Evolutionary conservation across 257 asterid species (phyloP).

Genomic region (Ligustrum vulgare): DNA sequence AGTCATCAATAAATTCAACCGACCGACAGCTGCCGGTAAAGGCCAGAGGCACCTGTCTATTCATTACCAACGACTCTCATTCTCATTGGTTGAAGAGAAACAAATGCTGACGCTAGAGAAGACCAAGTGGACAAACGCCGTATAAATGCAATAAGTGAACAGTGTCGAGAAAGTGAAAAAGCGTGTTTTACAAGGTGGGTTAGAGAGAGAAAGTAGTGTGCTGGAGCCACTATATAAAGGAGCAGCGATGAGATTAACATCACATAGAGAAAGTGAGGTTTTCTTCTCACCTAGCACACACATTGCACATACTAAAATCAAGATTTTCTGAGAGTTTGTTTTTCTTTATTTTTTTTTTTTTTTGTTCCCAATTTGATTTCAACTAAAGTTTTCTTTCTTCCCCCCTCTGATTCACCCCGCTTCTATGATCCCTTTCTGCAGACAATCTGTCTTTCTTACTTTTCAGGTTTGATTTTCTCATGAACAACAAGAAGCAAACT

Average conservation of each 20-base stretch:
- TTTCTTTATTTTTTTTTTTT: not conserved
- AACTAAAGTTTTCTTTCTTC: not conserved
- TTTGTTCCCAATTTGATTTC: too few species aligned
- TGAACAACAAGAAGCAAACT: not conserved
- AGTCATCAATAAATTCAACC: conserved; percentile 19
- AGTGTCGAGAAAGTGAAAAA: conserved; percentile 5
- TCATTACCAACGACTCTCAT: not conserved
- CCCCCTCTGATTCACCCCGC: not conserved
- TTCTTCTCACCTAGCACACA: conserved; percentile 62
- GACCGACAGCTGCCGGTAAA: conserved; percentile 22
- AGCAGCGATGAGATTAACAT: conserved; percentile 8
- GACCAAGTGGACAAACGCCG: not conserved
- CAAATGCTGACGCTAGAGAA: not conserved
- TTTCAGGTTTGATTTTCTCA: not conserved
- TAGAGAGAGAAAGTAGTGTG: conserved; percentile 23
- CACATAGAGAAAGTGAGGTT: conserved; percentile 45
- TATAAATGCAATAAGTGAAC: too few species aligned
- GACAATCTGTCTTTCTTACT: conserved; percentile 20
- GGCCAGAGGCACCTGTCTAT: too few species aligned
- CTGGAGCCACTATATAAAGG: conserved; percentile 36
- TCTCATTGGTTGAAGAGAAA: conserved; percentile 1
- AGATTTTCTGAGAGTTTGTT: not conserved
- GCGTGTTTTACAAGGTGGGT: conserved; percentile 34
- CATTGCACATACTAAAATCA: conserved; percentile 18
- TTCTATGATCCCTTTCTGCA: conserved; percentile 26